These are phyloP conservation scores for Oryza australiensis DNA, from an alignment of 176 grass and related monocot genomes.

Conservation along the genomic window DNA sequence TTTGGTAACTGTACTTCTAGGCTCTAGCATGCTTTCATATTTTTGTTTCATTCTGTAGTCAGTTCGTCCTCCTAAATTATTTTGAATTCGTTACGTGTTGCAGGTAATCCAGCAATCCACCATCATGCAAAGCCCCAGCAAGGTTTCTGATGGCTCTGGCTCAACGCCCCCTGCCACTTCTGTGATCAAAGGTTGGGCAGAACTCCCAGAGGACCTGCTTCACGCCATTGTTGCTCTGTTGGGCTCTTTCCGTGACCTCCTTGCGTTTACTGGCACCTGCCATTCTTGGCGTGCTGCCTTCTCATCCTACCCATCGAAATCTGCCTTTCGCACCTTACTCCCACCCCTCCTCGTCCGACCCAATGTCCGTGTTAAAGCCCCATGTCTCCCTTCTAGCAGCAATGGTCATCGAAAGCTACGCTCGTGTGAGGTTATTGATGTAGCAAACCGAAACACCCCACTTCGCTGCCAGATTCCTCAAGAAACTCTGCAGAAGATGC, in stretches of 20 bases:
- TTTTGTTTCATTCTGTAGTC: not conserved
- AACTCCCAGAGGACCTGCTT: constrained; percentile 29
- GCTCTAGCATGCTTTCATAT: not conserved
- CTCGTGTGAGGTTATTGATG: constrained; percentile 26
- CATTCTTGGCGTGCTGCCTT: constrained; percentile 39
- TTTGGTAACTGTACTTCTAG: not conserved
- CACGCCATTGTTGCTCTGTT: constrained; percentile 22
- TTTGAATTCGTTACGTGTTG: not conserved
- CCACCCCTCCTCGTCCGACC: constrained; percentile 43
- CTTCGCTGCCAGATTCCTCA: not conserved
- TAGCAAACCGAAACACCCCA: not conserved
- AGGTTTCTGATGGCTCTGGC: not conserved
- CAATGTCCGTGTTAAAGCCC: not conserved
- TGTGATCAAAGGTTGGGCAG: constrained; percentile 32
- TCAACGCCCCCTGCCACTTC: not conserved
- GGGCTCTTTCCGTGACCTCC: constrained; percentile 37
- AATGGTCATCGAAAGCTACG: not conserved
- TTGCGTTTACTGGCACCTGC: constrained; percentile 39
- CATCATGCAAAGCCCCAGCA: constrained; percentile 27
- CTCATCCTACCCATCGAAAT: constrained; percentile 23
- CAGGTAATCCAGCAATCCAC: not conserved
- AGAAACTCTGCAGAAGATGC: not conserved
- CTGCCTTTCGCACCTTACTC: not conserved
- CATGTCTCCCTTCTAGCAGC: not conserved
- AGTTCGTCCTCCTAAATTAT: not conserved